Evolutionary conservation across 305 asterid species (phyloP), one percentile per base, ranked within the genome.

Genomic region (Withania somnifera): DNA sequence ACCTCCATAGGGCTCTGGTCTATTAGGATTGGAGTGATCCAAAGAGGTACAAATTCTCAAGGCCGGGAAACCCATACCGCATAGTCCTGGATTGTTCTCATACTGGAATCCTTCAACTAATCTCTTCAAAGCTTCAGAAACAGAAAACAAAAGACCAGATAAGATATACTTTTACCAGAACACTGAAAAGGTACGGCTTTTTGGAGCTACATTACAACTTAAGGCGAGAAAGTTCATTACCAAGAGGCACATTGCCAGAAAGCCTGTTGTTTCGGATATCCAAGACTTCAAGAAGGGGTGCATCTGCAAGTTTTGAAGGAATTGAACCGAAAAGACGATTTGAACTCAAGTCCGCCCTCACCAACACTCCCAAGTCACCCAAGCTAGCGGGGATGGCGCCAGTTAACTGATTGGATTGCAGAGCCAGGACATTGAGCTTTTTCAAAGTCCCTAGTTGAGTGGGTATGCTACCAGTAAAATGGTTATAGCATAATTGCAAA

Each of bases 331-430:
- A 95, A 34, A 95, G 91, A 53, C 58, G 81, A 85, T 95, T 95
- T 78, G 88, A 92, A 82, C 97, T 91, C 85, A 95, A 85, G 89
- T 95, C 97, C 52, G 92, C 85, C 89, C 98, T 91, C 85, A 85
- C 91, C 76, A 95, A 82, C 47, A 83, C 86, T 66, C 84, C 86
- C 87, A 93, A 87, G 50, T 88, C 86, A 14, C 99, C 98, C 77
- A 95, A 91, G 86, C 97, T 91, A 58, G 99, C 99, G 11, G 99
- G 98, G 87, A 95, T 91, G 19, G 99, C 98, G 30, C 99, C 99
- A n/a, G 91, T 91, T 32, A 95, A 85, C 81, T 61, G 89, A 86
- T 95, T 95, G 11, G 90, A 89, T 67, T 93, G 99, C 73, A 95
- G 86, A 82, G 98, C 94, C 6, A 95, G 88, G 61, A 92, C 98